Percentiles rank a stretch among this genome's conserved stretches.
These are phyloP conservation scores for Claviceps paspali DNA, from an alignment of 2,329 filamentous ascomycete genomes.

Conservation along the genomic window DNA sequence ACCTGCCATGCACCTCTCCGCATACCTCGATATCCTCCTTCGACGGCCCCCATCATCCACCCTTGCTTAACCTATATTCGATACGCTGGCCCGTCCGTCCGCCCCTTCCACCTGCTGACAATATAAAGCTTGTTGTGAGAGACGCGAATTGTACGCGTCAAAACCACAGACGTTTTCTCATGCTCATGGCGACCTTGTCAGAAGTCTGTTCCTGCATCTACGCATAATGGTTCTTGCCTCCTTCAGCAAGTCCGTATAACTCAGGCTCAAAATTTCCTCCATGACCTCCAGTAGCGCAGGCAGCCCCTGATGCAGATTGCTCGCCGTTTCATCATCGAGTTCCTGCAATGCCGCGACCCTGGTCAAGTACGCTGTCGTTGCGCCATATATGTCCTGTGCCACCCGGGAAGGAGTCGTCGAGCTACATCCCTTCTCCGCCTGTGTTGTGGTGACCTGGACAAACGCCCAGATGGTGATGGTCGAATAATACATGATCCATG, in stretches of 20 bases:
- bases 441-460: no score
- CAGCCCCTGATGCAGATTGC: conserved; percentile 45
- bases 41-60: no score
- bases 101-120: no score
- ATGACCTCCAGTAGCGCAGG: conserved; percentile 30
- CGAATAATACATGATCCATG: conserved; percentile 85
- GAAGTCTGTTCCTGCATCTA: not conserved
- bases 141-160: no score
- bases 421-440: no score
- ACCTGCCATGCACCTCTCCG: no score
- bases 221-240: conserved; percentile 41
- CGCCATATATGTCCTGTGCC: conserved; percentile 17
- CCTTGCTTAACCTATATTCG: no score
- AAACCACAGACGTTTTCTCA: no score
- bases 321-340: conserved; percentile 50
- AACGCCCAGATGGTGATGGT: conserved; percentile 79
- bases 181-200: not conserved
- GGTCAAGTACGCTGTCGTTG: conserved; percentile 30
- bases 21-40: no score
- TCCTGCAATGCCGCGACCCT: conserved; percentile 57
- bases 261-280: conserved; percentile 25
- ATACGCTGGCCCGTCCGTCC: no score
- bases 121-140: no score
- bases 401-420: conserved; percentile 29
- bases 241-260: conserved; percentile 52